phyloP scores from a whole-genome alignment of 78 protist genomes.

The Bigelowiella natans region DNA sequence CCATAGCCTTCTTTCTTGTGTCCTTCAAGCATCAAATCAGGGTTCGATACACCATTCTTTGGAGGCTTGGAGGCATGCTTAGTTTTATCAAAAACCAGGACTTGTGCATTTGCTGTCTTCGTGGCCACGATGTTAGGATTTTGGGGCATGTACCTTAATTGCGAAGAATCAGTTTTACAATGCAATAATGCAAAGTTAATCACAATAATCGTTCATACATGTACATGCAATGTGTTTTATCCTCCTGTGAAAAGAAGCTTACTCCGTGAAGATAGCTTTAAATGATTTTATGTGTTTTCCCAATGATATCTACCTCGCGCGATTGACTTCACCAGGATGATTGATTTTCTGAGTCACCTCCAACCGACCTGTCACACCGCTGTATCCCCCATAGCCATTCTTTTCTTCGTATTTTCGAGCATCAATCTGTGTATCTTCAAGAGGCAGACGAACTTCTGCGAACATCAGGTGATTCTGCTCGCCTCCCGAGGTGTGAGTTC shows the following conservation, averaged over 20 bases:
- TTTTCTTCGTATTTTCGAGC: neutral
- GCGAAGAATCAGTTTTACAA: neutral
- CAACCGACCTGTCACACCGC: constrained; percentile 38
- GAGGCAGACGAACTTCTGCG: constrained; percentile 71
- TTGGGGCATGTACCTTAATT: constrained; percentile 85
- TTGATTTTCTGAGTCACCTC: constrained; percentile 53
- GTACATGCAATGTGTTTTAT: neutral
- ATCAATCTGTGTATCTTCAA: constrained; percentile 34
- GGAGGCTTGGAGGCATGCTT: constrained; percentile 65
- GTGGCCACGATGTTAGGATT: constrained; percentile 79
- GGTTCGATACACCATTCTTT: constrained; percentile 32
- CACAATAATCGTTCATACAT: neutral
- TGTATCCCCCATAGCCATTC: constrained; percentile 18
- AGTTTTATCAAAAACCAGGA: constrained; percentile 69
- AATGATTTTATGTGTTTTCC: too few species aligned
- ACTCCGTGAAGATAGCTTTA: too few species aligned
- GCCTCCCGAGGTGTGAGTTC: constrained; percentile 84
- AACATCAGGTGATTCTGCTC: constrained; percentile 82
- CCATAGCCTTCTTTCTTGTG: constrained; percentile 75
- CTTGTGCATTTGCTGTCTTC: constrained; percentile 72
- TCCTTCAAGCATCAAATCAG: constrained; percentile 37
- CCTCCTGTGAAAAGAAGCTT: too few species aligned
- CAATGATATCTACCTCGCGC: too few species aligned
- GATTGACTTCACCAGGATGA: constrained; percentile 84
- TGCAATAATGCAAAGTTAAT: neutral